A percentile compares a stretch with the other conserved stretches of the same genome.
These are phyloP conservation scores for Strobilomyces echinocephalus DNA, from an alignment of 768 basidiomycete genomes.

Conservation along the genomic window DNA sequence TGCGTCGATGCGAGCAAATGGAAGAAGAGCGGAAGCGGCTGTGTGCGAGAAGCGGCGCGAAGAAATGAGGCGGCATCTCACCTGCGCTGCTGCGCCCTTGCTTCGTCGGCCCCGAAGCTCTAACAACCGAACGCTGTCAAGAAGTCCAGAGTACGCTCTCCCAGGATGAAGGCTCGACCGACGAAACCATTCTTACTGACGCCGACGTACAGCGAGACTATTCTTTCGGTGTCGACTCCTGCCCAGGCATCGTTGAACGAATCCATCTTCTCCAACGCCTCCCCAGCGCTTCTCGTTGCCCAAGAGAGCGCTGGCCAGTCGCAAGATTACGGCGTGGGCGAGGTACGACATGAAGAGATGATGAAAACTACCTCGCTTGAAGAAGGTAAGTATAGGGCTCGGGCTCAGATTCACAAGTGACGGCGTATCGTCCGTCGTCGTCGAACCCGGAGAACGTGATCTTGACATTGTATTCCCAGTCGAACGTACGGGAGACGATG, in stretches of 20 bases:
- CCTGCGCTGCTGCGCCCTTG: slow-evolving; percentile 8
- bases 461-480: too few relatives aligned
- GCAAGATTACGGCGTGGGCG: slow-evolving; percentile 24
- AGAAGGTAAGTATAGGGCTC: too few relatives aligned
- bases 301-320: slow-evolving; percentile 21
- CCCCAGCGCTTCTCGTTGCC: slow-evolving; percentile 9
- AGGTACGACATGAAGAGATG: too few relatives aligned
- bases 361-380: too few relatives aligned
- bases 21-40: slow-evolving; percentile 30
- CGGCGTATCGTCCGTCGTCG: too few relatives aligned
- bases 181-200: slow-evolving; percentile 24
- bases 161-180: slow-evolving; percentile 21
- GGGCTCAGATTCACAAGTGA: too few relatives aligned
- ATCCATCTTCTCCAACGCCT: slow-evolving; percentile 22
- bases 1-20: slow-evolving; percentile 32
- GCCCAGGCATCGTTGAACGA: slow-evolving; percentile 25
- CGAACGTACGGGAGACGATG: too few relatives aligned
- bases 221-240: slow-evolving; percentile 6
- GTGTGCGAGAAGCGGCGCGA: slow-evolving; percentile 24
- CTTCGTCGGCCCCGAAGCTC: slow-evolving; percentile 16
- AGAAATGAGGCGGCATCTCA: slow-evolving; percentile 17
- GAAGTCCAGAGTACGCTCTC: slow-evolving; percentile 27
- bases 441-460: too few relatives aligned
- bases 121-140: slow-evolving; percentile 21
- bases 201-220: slow-evolving; percentile 18